These are phyloP conservation scores for Pseudisothecium myosuroides DNA, from an alignment of 225 moss, liverwort and hornwort genomes.

Conservation along the genomic window DNA sequence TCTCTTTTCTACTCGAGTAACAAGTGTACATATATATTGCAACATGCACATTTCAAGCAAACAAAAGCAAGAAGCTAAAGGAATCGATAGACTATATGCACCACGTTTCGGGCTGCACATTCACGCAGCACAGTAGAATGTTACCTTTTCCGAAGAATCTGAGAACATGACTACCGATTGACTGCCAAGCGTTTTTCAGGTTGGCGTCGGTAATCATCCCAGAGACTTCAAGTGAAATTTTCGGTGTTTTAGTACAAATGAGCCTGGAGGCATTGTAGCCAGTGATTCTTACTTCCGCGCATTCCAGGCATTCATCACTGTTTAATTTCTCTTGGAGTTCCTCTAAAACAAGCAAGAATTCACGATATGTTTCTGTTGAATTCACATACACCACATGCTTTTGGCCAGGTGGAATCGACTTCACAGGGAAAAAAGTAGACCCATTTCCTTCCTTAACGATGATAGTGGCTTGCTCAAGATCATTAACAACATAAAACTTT, in stretches of 20 bases:
- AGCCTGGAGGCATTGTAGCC: neutral
- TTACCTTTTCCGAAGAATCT: neutral
- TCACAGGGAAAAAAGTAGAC: no score
- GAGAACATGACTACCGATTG: accelerated
- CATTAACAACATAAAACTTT: neutral
- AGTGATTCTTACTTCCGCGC: neutral
- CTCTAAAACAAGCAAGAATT: neutral
- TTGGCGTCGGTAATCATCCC: neutral
- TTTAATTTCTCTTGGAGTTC: neutral
- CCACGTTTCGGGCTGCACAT: no score
- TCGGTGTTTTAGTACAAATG: accelerated
- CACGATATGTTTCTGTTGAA: neutral
- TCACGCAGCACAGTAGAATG: no score
- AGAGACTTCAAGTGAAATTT: no score
- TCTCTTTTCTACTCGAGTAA: neutral
- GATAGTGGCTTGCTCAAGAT: accelerated
- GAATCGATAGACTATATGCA: neutral
- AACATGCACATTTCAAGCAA: neutral
- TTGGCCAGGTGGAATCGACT: neutral
- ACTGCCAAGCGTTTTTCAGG: neutral
- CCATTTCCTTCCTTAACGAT: neutral
- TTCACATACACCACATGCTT: accelerated
- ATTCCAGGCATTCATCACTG: neutral
- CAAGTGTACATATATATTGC: neutral
- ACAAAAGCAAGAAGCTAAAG: neutral